Percentiles rank a stretch among this genome's conserved stretches.
These are phyloP conservation scores for Pythium utonaiense DNA, from an alignment of 352 stramenopile species.

Conservation along the genomic window DNA sequence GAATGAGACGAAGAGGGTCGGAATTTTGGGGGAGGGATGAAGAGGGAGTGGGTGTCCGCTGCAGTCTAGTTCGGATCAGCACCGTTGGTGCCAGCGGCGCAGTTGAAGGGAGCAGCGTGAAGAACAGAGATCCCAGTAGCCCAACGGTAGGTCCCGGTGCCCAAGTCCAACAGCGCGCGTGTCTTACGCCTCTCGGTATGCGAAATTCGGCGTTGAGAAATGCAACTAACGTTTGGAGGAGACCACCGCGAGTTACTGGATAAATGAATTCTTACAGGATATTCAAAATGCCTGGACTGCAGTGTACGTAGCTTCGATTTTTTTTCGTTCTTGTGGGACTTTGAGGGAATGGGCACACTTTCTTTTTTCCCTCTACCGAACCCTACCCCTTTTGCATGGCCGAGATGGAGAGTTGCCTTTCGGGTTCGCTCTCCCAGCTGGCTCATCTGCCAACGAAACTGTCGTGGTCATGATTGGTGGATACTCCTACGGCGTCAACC, in stretches of 20 bases:
- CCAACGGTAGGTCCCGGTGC: background rate
- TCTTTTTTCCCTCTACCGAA: constrained; percentile 19
- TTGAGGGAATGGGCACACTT: constrained; percentile 25
- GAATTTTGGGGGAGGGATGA: background rate
- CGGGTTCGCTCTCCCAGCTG: constrained; percentile 7
- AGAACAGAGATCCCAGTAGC: background rate
- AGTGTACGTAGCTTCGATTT: constrained; percentile 18
- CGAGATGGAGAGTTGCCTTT: constrained; percentile 12
- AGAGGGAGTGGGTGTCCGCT: background rate
- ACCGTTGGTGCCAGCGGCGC: background rate
- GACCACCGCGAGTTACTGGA: background rate
- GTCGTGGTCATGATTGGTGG: constrained; percentile 13
- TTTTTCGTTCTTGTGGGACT: constrained; percentile 5
- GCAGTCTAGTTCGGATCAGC: background rate
- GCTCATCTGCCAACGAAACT: constrained; percentile 21
- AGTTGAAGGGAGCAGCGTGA: background rate
- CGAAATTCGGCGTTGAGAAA: background rate
- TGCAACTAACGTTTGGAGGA: background rate
- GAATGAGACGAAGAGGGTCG: constrained; percentile 15
- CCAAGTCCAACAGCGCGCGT: background rate
- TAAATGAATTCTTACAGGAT: constrained; percentile 5
- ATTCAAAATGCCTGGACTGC: constrained; percentile 6
- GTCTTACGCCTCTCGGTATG: background rate
- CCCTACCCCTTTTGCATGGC: constrained; percentile 9
- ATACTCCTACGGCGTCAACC: constrained; percentile 8